Conservation (phyloP, 805 yeast genomes). For the Ogataea wickerhamii region DNA sequence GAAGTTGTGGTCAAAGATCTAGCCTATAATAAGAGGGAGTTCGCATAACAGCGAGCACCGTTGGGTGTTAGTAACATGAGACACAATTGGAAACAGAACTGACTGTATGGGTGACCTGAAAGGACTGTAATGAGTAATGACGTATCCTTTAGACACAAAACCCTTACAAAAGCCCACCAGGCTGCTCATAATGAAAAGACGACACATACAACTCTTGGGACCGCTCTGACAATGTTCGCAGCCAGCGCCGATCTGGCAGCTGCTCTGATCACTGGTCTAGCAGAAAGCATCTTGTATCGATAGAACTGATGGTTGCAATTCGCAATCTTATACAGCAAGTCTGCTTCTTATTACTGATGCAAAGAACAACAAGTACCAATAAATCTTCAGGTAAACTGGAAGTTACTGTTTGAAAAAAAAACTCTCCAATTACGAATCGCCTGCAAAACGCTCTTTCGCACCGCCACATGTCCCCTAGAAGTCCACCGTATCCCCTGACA, state of each 20-base stretch:
- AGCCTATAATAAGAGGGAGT: slow-evolving; percentile 42
- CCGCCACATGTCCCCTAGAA: background rate
- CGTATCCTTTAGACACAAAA: no score
- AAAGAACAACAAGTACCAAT: slow-evolving; percentile 1
- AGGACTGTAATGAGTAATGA: background rate
- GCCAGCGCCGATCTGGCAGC: slow-evolving; percentile 75
- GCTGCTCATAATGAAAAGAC: background rate
- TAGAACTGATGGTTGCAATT: slow-evolving; percentile 1
- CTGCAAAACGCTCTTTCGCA: background rate
- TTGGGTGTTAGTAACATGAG: slow-evolving; percentile 3
- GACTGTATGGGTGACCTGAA: slow-evolving; percentile 1
- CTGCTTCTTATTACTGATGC: slow-evolving; percentile 1
- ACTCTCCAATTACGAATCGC: slow-evolving; percentile 1
- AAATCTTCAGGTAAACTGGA: slow-evolving; percentile 1
- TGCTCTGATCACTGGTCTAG: slow-evolving; percentile 81
- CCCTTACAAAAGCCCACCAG: background rate
- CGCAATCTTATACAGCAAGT: slow-evolving; percentile 1
- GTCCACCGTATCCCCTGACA: background rate
- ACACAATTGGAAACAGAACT: background rate
- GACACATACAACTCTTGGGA: slow-evolving; percentile 44
- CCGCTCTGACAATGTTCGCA: slow-evolving; percentile 45
- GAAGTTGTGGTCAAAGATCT: slow-evolving; percentile 63
- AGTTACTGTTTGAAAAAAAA: slow-evolving; percentile 2
- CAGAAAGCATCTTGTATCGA: slow-evolving; percentile 58
- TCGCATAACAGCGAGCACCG: background rate